Conservation (phyloP, 176 grass and related monocot genomes). For the Leersia perrieri region DNA sequence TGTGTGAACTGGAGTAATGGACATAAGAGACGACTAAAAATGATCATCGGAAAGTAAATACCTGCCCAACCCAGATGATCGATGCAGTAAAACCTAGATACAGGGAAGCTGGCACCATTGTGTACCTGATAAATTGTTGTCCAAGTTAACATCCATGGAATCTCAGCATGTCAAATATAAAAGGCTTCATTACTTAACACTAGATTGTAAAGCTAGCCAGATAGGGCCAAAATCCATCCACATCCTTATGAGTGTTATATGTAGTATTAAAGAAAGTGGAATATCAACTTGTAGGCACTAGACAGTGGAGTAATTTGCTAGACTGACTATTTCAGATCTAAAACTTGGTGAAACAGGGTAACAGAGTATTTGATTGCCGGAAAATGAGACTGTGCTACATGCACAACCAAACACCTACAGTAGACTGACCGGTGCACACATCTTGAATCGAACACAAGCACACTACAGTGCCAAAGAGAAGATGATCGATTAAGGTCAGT, state of each 20-base stretch:
- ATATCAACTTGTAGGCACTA: background rate
- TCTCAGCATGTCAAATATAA: background rate
- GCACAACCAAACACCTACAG: background rate
- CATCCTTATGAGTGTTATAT: background rate
- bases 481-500: background rate
- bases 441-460: background rate
- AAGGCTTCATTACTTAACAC: background rate
- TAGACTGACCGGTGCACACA: background rate
- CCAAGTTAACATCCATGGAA: background rate
- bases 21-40: constrained; percentile 5
- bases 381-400: background rate
- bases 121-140: constrained; percentile 59
- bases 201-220: background rate
- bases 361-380: too few relatives aligned
- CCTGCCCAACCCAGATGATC: constrained; percentile 96
- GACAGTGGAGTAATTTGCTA: background rate
- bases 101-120: constrained; percentile 84
- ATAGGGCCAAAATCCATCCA: background rate
- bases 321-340: background rate
- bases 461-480: background rate
- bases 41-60: constrained; percentile 24
- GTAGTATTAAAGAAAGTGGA: background rate
- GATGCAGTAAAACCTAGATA: constrained; percentile 95
- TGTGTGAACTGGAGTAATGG: background rate
- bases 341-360: background rate